A percentile compares a stretch with the other conserved stretches of the same genome.
Conservation (phyloP, 805 yeast species). For the Cyberlindnera xylosilytica region DNA sequence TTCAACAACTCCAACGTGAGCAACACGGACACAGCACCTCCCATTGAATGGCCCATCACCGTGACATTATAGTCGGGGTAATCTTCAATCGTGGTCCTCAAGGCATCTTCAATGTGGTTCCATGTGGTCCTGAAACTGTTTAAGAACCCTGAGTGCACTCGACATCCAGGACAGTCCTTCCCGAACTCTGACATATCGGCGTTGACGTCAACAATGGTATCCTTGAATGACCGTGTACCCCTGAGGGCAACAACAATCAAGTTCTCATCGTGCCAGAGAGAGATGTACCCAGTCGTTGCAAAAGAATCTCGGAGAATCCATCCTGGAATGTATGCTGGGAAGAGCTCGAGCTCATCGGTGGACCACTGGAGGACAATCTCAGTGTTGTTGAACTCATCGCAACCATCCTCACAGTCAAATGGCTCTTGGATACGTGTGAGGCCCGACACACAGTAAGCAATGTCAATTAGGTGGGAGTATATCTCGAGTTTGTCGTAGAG, state of each 20-base stretch:
- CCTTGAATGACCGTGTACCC: constrained; percentile 28
- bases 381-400: constrained; percentile 21
- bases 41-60: constrained; percentile 29
- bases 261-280: constrained; percentile 14
- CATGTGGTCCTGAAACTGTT: constrained; percentile 17
- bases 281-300: constrained; percentile 26
- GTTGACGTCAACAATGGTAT: constrained; percentile 23
- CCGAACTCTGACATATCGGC: constrained; percentile 24
- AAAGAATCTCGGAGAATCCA: constrained; percentile 8
- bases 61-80: constrained; percentile 13
- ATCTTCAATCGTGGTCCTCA: background rate
- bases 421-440: constrained; percentile 20
- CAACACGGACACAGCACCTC: constrained; percentile 26
- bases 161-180: constrained; percentile 18
- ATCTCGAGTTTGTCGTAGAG: constrained; percentile 15
- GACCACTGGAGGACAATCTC: constrained; percentile 27
- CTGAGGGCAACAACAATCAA: constrained; percentile 18
- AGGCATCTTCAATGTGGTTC: background rate
- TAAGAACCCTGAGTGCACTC: constrained; percentile 26
- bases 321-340: background rate
- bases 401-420: constrained; percentile 24
- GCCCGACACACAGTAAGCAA: constrained; percentile 28
- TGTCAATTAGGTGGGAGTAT: constrained; percentile 25
- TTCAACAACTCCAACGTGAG: constrained; percentile 13
- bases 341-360: constrained; percentile 16